Evolutionary conservation across 306 rosid species (phyloP).

Genomic region (Cyclanthera cordifolia): DNA sequence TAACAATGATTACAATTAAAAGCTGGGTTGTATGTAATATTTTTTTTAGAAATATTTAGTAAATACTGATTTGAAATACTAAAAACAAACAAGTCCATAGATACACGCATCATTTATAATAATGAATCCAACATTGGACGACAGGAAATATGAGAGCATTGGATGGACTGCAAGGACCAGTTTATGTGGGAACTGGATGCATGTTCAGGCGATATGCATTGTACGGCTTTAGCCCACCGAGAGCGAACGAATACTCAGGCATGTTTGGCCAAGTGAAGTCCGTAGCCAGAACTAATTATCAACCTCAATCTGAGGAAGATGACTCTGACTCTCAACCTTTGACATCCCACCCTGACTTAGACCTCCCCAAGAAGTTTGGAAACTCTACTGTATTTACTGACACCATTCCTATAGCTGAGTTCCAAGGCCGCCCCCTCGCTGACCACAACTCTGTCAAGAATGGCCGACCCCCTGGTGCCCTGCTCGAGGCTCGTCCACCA

Average conservation of each 20-base stretch:
- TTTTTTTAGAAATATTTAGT: too few relatives aligned
- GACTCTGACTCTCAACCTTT: conserved; percentile 44
- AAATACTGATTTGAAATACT: too few relatives aligned
- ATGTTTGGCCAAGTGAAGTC: conserved; percentile 48
- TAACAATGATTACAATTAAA: too few relatives aligned
- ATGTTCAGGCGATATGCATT: conserved; percentile 76
- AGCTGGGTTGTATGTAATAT: too few relatives aligned
- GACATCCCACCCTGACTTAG: conserved; percentile 37
- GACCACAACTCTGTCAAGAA: conserved; percentile 61
- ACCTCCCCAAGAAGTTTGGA: conserved; percentile 62
- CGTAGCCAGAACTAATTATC: conserved; percentile 22
- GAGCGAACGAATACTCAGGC: conserved; percentile 64
- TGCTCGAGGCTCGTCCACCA: conserved; percentile 50
- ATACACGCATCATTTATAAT: too few relatives aligned
- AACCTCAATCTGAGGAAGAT: conserved; percentile 22
- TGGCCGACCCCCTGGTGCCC: conserved; percentile 71
- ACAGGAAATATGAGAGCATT: conserved; percentile 77
- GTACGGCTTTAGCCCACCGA: conserved; percentile 76
- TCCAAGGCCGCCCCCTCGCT: conserved; percentile 67
- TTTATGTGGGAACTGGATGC: conserved; percentile 83
- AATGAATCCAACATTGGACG: too few relatives aligned
- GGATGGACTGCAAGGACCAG: conserved; percentile 87
- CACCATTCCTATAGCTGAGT: conserved; percentile 57
- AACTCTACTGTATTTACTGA: conserved; percentile 50
- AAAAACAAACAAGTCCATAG: too few relatives aligned